Conservation (phyloP, 768 basidiomycete species). For the Mycena galericulata region DNA sequence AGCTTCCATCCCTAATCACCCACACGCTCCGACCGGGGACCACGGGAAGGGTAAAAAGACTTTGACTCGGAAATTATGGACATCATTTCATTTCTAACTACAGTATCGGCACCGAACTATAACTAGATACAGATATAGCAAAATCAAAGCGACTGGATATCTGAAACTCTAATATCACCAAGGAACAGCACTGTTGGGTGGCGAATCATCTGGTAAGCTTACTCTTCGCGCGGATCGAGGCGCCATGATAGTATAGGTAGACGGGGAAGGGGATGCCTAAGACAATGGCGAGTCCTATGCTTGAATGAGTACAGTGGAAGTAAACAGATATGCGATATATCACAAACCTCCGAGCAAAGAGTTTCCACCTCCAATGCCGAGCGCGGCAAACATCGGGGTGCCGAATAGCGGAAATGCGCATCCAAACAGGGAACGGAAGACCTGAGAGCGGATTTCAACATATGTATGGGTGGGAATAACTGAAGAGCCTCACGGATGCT, state of each 20-base stretch:
- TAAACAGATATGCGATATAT: slow-evolving; percentile 10
- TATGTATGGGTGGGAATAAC: not conserved
- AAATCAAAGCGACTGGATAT: not conserved
- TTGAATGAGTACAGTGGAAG: slow-evolving; percentile 33
- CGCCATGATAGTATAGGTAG: slow-evolving; percentile 59
- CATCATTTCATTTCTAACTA: too few relatives aligned
- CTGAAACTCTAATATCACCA: not conserved
- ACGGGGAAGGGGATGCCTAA: slow-evolving; percentile 71
- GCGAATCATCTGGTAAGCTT: too few relatives aligned
- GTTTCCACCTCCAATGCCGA: slow-evolving; percentile 71
- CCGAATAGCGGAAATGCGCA: slow-evolving; percentile 78
- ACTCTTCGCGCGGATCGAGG: slow-evolving; percentile 26
- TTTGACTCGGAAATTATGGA: too few relatives aligned
- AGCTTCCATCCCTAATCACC: too few relatives aligned
- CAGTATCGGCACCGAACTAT: too few relatives aligned
- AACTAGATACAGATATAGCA: not conserved
- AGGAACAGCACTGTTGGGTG: not conserved
- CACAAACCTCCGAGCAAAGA: slow-evolving; percentile 62
- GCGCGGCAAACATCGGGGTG: slow-evolving; percentile 62
- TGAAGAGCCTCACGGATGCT: slow-evolving; percentile 56
- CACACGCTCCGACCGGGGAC: too few relatives aligned
- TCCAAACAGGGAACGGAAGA: slow-evolving; percentile 72
- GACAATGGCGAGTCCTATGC: slow-evolving; percentile 51
- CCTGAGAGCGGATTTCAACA: slow-evolving; percentile 42
- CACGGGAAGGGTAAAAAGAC: too few relatives aligned